Evolutionary conservation across 192 early-diverging fungal genomes (phyloP).

Genomic region (Entomortierella parvispora): DNA sequence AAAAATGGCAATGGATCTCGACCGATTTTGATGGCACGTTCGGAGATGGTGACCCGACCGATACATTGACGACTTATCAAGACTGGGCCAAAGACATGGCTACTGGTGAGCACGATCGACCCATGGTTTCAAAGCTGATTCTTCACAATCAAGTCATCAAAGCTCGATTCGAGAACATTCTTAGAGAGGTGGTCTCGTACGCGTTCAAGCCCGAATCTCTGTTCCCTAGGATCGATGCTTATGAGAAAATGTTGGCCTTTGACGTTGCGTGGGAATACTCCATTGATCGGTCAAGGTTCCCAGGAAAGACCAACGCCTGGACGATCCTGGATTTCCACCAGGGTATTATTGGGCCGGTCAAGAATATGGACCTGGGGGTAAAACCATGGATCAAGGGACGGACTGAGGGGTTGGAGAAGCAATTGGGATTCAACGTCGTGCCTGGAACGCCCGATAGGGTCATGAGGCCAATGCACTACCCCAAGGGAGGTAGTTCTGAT

Average conservation of each 20-base stretch:
- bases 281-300: background rate
- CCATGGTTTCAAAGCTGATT: slow-evolving; percentile 29
- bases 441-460: background rate
- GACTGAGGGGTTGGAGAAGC: background rate
- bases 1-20: slow-evolving; percentile 46
- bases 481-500: slow-evolving; percentile 7
- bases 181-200: slow-evolving; percentile 23
- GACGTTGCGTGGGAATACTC: slow-evolving; percentile 40
- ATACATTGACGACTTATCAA: slow-evolving; percentile 8
- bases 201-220: slow-evolving; percentile 22
- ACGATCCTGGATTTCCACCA: slow-evolving; percentile 1
- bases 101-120: slow-evolving; percentile 23
- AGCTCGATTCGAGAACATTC: slow-evolving; percentile 29
- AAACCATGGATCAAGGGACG: slow-evolving; percentile 8
- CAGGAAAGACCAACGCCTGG: slow-evolving; percentile 1
- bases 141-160: slow-evolving; percentile 18
- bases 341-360: background rate
- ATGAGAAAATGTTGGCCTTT: slow-evolving; percentile 32
- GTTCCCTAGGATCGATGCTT: slow-evolving; percentile 19
- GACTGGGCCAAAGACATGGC: slow-evolving; percentile 27
- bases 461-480: background rate
- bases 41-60: slow-evolving; percentile 40
- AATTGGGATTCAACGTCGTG: slow-evolving; percentile 11
- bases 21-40: slow-evolving; percentile 55
- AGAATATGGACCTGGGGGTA: slow-evolving; percentile 13